Evolutionary conservation across 306 rosid species (phyloP).

Genomic region (Vigna angularis): DNA sequence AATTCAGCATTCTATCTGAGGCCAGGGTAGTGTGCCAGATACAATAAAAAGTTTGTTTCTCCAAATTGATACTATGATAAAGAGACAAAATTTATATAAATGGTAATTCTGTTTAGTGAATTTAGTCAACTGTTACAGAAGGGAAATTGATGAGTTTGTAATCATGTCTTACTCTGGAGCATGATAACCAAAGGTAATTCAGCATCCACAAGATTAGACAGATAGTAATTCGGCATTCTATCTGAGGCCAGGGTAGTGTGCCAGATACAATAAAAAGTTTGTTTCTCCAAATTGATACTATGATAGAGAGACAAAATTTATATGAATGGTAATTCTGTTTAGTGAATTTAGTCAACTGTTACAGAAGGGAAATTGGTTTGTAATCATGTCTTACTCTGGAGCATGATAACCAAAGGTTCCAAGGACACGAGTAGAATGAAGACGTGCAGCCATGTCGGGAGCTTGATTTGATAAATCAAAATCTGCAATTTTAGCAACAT

Average conservation of each 20-base stretch:
- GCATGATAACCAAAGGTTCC: slow-evolving; percentile 99
- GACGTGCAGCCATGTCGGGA: slow-evolving; percentile 99
- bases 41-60: slow-evolving; percentile 9
- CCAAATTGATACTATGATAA: slow-evolving; percentile 29
- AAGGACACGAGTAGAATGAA: slow-evolving; percentile 95
- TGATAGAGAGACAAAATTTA: slow-evolving; percentile 31
- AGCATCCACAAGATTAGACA: slow-evolving; percentile 51
- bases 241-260: background rate
- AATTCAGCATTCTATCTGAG: slow-evolving; percentile 14
- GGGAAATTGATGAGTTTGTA: slow-evolving; percentile 14
- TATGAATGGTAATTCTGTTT: slow-evolving; percentile 8
- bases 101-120: slow-evolving; percentile 13
- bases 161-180: slow-evolving; percentile 88
- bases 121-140: slow-evolving; percentile 27
- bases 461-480: slow-evolving; percentile 98
- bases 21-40: slow-evolving; percentile 3
- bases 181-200: slow-evolving; percentile 84
- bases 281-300: slow-evolving; percentile 30
- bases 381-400: slow-evolving; percentile 78
- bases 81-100: slow-evolving; percentile 31
- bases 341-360: slow-evolving; percentile 27
- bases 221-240: slow-evolving; percentile 2
- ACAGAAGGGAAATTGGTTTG: slow-evolving; percentile 23
- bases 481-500: slow-evolving; percentile 92
- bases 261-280: slow-evolving; percentile 14